A percentile compares a stretch with the other conserved stretches of the same genome.
phyloP scores from a whole-genome alignment of 805 yeast species.

The Kodamaea kakaduensis region DNA sequence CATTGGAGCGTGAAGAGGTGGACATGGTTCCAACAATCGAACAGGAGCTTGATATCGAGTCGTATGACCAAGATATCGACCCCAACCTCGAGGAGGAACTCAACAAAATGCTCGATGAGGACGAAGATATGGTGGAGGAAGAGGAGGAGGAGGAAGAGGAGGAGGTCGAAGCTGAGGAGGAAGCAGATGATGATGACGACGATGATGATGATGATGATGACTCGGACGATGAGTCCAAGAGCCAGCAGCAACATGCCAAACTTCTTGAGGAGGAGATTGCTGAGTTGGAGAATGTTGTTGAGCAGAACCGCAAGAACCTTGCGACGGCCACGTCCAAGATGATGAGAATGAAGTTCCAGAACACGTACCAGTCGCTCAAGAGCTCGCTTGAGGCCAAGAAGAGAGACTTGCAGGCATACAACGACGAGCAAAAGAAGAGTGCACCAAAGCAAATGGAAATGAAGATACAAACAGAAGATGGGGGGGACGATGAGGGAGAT shows the following conservation, averaged over 20 bases:
- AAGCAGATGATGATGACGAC: slow-evolving; percentile 52
- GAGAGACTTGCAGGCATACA: slow-evolving; percentile 48
- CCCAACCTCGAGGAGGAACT: slow-evolving; percentile 51
- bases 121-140: slow-evolving; percentile 38
- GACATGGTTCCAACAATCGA: slow-evolving; percentile 2
- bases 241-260: slow-evolving; percentile 53
- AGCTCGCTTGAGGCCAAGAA: slow-evolving; percentile 79
- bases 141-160: slow-evolving; percentile 53
- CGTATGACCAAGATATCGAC: slow-evolving; percentile 27
- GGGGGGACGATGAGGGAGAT: slow-evolving; percentile 24
- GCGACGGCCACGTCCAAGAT: slow-evolving; percentile 76
- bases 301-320: slow-evolving; percentile 68
- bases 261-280: slow-evolving; percentile 78
- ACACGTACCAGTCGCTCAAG: slow-evolving; percentile 71
- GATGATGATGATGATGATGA: slow-evolving; percentile 48
- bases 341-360: slow-evolving; percentile 80
- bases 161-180: slow-evolving; percentile 54
- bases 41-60: slow-evolving; percentile 31
- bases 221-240: slow-evolving; percentile 51
- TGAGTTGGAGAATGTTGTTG: slow-evolving; percentile 75
- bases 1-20: slow-evolving; percentile 3
- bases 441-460: slow-evolving; percentile 22
- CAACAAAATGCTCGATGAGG: slow-evolving; percentile 45
- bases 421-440: slow-evolving; percentile 24
- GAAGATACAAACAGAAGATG: slow-evolving; percentile 4